Conservation (phyloP, 83 land plant genomes). For the Larix sibirica region DNA sequence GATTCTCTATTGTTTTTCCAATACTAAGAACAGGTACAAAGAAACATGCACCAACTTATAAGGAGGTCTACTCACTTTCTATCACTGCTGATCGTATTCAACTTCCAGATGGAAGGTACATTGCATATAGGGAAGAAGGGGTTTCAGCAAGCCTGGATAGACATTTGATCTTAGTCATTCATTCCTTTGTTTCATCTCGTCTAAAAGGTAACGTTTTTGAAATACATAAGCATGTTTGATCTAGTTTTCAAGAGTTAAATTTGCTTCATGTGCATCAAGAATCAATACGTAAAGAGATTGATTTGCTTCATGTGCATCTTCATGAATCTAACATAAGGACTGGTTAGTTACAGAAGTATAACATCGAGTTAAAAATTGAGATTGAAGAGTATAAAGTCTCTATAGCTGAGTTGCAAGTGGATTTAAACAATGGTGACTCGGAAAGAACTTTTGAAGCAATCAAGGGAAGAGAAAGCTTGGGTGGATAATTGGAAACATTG, state of each 20-base stretch:
- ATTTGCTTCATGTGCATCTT: not conserved
- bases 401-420: not conserved
- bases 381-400: not conserved
- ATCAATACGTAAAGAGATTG: not conserved
- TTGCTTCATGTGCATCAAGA: too few relatives aligned
- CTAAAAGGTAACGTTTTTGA: conserved; percentile 64
- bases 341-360: not conserved
- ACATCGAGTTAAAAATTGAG: conserved; percentile 1
- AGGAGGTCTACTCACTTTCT: conserved; percentile 50
- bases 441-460: conserved; percentile 20
- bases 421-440: not conserved
- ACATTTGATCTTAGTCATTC: conserved; percentile 65
- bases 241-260: not conserved
- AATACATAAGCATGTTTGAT: not conserved
- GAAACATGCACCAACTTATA: conserved; percentile 20
- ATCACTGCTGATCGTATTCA: conserved; percentile 53
- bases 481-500: conserved; percentile 23
- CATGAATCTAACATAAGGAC: conserved; percentile 2
- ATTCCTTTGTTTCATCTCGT: conserved; percentile 85
- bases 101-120: conserved; percentile 80
- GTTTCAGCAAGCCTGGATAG: conserved; percentile 67
- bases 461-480: conserved; percentile 7
- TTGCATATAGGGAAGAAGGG: conserved; percentile 82
- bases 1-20: conserved; percentile 32
- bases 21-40: conserved; percentile 39